Evolutionary conservation across 345 rosid genomes (phyloP), one percentile per base, ranked within the genome.

Genomic region (Excoecaria cochinchinensis): DNA sequence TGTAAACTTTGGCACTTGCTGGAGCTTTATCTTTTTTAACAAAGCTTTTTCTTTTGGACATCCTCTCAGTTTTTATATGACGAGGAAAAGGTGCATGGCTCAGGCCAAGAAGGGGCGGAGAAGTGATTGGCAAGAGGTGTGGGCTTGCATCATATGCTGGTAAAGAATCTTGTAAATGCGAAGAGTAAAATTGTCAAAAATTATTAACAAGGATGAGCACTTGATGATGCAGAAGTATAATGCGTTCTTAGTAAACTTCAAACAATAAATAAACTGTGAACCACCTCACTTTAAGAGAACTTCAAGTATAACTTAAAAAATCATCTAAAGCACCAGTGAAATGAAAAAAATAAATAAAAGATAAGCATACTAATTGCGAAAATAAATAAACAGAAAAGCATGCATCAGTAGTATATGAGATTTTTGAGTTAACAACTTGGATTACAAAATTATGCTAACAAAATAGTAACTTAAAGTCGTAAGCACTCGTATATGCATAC

Each of bases 121-220:
- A 81, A 72, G 51, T 77, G 75, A 67, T 44, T 75, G 86, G 82
- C 76, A 81, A 78, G 47, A 81, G 76, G 19, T 79, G 88, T 78
- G 85, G 89, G 83, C 76, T 86, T 51, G 81, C 86, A 76, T 83
- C 90, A 70, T 81, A 73, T 81, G 85, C 85, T 71, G 78, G 60
- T 63, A 70, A 65, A 68, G 80, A 73, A 69, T 19, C 72, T 9
- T 86, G 89, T 88, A 67, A 73, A 78, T 53, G 63, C 61, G 48
- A 64, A 56, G 55, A 70, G 21, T 6, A 72, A 47, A 25, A 61
- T 53, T 36, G 44, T 65, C 3, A 66, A 47, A 21, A 58, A 71
- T 47, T 38, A 13, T 4, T 58, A 58, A 2, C 14, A 71, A 52
- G 61, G 39, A 56, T 46, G 58, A 39, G 71, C 13, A 24, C 38